Evolutionary conservation across 2,329 filamentous ascomycete species (phyloP), one percentile per base, ranked within the genome.

Genomic region (Botrytis galanthina): DNA sequence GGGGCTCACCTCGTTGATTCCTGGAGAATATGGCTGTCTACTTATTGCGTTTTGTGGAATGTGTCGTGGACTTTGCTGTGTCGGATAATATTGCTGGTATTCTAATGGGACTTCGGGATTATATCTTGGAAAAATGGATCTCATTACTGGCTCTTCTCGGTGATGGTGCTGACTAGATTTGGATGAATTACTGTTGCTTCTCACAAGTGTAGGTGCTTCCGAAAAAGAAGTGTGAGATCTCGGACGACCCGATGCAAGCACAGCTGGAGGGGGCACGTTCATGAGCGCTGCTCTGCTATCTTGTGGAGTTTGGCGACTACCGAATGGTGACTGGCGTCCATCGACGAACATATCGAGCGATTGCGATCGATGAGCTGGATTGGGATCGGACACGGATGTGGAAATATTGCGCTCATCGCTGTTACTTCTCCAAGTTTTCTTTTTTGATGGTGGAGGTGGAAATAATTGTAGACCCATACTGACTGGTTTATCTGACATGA

Each of bases 111-210:
- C 80, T 1, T 86, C 87, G 4, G 89, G 90, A 78, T 95, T 90
- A 80, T 94, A 94, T 44, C 87, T 86, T 12, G 92, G 92, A 78
- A 95, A 95, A 78, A 95, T 94, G 37, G 92, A 94, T 46, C 88
- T 87, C 78, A 92, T 86, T 0, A 86, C 83, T 9, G 83, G 81
- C 74, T 82, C 83, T 74, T 83, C 83, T 74, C 73, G 76, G 78
- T 79, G 26, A 37, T 90, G 90, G 69, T 87, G 86, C 76, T 89
- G 89, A 32, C 88, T 90, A 79, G 82, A 87, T 71, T 86, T 83
- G 1, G 87, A 88, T 29, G 84, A 82, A 66, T 82, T 84, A 78
- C 86, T 89, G 67, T 83, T 83, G 74, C 82, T 84, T 67, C 86
- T 83, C 18, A 85, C 84, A 59, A 88, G 82, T 2, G 86, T 86